Evolutionary conservation across 805 yeast genomes (phyloP).

Genomic region (Starmerella floris): DNA sequence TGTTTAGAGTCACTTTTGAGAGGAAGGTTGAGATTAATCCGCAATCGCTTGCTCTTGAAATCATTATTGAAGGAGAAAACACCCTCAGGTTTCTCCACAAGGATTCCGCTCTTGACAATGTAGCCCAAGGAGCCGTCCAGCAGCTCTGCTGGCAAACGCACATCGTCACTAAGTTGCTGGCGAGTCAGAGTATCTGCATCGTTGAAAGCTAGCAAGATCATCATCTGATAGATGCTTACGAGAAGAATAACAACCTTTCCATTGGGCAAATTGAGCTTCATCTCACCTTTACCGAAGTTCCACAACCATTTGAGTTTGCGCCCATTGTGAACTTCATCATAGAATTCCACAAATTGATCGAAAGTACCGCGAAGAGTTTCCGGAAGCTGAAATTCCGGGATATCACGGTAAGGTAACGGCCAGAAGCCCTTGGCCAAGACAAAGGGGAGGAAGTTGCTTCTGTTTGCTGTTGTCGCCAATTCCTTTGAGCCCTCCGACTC

Average conservation of each 20-base stretch:
- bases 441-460: constrained; percentile 44
- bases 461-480: constrained; percentile 20
- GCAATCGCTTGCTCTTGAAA: constrained; percentile 70
- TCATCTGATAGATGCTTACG: constrained; percentile 75
- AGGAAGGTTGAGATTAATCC: constrained; percentile 59
- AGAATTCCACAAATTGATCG: constrained; percentile 53
- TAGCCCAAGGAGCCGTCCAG: constrained; percentile 70
- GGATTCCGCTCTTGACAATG: constrained; percentile 61
- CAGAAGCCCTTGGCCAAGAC: constrained; percentile 82
- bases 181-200: constrained; percentile 47
- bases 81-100: constrained; percentile 50
- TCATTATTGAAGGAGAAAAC: constrained; percentile 60
- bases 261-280: constrained; percentile 72
- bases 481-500: constrained; percentile 27
- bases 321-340: constrained; percentile 66
- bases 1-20: constrained; percentile 46
- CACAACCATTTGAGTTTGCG: constrained; percentile 90
- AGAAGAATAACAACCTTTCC: constrained; percentile 45
- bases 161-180: constrained; percentile 47
- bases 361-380: constrained; percentile 49
- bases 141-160: constrained; percentile 51
- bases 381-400: constrained; percentile 48
- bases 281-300: constrained; percentile 85
- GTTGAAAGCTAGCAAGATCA: constrained; percentile 75
- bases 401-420: constrained; percentile 48